Percentiles rank a stretch among this genome's conserved stretches.
Conservation (phyloP, 768 basidiomycete species). For the Xerocomellus intermedius region DNA sequence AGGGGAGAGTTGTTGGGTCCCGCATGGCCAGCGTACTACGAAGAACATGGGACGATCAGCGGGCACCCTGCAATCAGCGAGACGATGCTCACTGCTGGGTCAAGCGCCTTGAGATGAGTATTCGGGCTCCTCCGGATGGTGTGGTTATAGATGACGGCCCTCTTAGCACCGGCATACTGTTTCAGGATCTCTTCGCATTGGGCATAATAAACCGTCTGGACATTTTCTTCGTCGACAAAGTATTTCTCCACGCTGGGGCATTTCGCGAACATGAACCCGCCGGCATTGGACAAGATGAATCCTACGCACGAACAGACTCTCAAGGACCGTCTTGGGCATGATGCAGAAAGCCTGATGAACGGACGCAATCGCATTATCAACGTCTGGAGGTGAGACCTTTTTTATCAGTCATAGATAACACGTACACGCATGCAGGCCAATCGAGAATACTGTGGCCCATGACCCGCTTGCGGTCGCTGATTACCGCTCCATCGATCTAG, state of each 20-base stretch:
- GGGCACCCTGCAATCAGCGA: not conserved
- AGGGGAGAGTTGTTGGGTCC: not conserved
- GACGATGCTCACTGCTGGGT: not conserved
- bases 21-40: not conserved
- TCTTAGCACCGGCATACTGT: not conserved
- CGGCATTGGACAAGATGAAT: not conserved
- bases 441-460: not conserved
- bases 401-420: not conserved
- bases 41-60: not conserved
- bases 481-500: not conserved
- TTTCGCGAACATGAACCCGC: not conserved
- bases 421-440: not conserved
- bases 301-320: not conserved
- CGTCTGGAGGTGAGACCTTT: constrained; percentile 35
- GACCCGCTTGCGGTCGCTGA: not conserved
- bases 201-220: not conserved
- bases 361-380: constrained; percentile 42
- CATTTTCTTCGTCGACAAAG: not conserved
- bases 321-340: constrained; percentile 32
- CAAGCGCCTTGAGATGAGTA: not conserved
- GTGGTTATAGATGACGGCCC: not conserved
- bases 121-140: not conserved
- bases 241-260: constrained; percentile 1
- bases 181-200: not conserved
- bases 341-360: constrained; percentile 40